These are phyloP conservation scores for Tylopilus sp. DNA, from an alignment of 1,284 basidiomycete genomes.

Conservation along the genomic window DNA sequence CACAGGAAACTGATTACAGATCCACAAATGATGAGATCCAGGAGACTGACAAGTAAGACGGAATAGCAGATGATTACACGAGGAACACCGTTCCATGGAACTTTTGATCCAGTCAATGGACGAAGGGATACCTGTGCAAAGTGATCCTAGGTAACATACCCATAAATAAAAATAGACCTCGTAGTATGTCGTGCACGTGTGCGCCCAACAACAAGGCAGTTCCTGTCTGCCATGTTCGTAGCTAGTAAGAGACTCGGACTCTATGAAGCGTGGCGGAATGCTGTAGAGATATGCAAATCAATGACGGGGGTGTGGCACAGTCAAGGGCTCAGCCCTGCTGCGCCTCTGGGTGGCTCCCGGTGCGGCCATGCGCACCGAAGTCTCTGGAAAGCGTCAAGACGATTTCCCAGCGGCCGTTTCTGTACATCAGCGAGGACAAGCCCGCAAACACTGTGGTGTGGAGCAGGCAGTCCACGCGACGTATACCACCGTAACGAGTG, in stretches of 20 bases:
- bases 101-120: conserved; percentile 11
- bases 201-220: conserved; percentile 8
- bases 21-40: background rate
- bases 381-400: conserved; percentile 43
- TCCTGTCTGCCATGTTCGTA: conserved; percentile 10
- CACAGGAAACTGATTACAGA: conserved; percentile 9
- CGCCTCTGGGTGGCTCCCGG: background rate
- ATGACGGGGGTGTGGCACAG: background rate
- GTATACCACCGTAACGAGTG: conserved; percentile 39
- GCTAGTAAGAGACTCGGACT: background rate
- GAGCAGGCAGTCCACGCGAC: conserved; percentile 47
- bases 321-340: background rate
- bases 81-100: conserved; percentile 2
- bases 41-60: background rate
- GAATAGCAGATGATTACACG: background rate
- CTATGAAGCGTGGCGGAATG: conserved; percentile 5
- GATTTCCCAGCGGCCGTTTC: conserved; percentile 36
- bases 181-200: background rate
- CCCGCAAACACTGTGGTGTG: conserved; percentile 49
- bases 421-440: conserved; percentile 38
- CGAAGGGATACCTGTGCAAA: conserved; percentile 1
- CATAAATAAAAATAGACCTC: conserved; percentile 4
- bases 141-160: conserved; percentile 5
- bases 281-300: conserved; percentile 5
- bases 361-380: conserved; percentile 13